Evolutionary conservation across 1,284 basidiomycete genomes (phyloP).

Genomic region (Bondarzewia mesenterica): DNA sequence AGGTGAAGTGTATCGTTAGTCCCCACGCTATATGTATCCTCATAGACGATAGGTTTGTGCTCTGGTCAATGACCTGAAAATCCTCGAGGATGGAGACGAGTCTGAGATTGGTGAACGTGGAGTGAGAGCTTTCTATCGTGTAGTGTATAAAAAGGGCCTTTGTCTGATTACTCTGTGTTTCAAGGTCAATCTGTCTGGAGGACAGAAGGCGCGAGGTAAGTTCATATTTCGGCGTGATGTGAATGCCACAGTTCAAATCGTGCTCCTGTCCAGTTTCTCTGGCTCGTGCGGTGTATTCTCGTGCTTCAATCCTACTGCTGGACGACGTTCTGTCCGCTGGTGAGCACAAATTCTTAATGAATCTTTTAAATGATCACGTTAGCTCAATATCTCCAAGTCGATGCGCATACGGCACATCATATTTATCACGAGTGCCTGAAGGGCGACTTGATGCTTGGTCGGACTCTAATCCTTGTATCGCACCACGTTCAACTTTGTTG

Average conservation of each 20-base stretch:
- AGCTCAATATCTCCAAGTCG: conserved; percentile 48
- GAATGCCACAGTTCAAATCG: not conserved
- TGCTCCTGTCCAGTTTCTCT: conserved; percentile 54
- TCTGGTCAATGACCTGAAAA: conserved; percentile 73
- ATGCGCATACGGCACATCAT: conserved; percentile 85
- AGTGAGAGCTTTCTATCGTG: conserved; percentile 29
- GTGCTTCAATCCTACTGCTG: conserved; percentile 77
- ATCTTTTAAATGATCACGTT: conserved; percentile 7
- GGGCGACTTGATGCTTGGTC: conserved; percentile 73
- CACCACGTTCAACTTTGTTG: conserved; percentile 82
- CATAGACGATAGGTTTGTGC: conserved; percentile 36
- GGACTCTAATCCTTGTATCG: conserved; percentile 84
- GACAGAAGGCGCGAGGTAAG: conserved; percentile 87
- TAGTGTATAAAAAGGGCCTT: not conserved
- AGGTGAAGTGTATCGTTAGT: conserved; percentile 33
- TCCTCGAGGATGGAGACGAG: conserved; percentile 91
- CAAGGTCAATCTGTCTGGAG: conserved; percentile 84
- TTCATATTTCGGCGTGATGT: not conserved
- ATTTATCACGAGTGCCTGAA: conserved; percentile 77
- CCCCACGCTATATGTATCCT: not conserved
- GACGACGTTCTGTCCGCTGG: conserved; percentile 84
- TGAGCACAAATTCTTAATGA: conserved; percentile 19
- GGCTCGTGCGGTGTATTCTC: conserved; percentile 90
- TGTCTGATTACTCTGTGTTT: not conserved
- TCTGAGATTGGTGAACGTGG: conserved; percentile 88